Evolutionary conservation across 805 yeast species (phyloP).

Genomic region (Yamadazyma takamatsuzukensis): DNA sequence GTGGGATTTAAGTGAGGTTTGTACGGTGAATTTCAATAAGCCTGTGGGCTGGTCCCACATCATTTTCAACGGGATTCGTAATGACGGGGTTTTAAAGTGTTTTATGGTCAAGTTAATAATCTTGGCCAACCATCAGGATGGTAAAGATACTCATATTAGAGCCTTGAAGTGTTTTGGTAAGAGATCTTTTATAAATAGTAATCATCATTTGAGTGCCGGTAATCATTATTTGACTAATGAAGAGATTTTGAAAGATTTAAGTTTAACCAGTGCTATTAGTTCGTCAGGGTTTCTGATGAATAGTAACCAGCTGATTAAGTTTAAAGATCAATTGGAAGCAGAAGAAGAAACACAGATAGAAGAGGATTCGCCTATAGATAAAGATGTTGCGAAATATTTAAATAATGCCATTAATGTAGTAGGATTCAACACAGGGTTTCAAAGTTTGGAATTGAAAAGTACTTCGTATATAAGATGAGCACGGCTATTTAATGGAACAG

Average conservation of each 20-base stretch:
- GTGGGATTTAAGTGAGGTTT: conserved; percentile 70
- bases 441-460: conserved; percentile 33
- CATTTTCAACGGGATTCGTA: conserved; percentile 50
- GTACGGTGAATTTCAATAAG: conserved; percentile 52
- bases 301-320: conserved; percentile 10
- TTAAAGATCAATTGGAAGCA: conserved; percentile 5
- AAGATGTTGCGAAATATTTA: conserved; percentile 22
- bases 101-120: conserved; percentile 62
- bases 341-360: conserved; percentile 2
- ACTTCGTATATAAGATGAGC: conserved; percentile 33
- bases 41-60: conserved; percentile 81
- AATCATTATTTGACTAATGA: conserved; percentile 9
- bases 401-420: conserved; percentile 34
- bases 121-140: conserved; percentile 83
- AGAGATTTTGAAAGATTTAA: conserved; percentile 20
- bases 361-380: conserved; percentile 13
- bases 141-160: conserved; percentile 90
- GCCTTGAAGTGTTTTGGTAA: conserved; percentile 58
- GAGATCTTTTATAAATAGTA: conserved; percentile 16
- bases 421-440: conserved; percentile 42
- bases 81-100: conserved; percentile 59
- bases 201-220: background rate
- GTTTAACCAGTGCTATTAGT: conserved; percentile 22
- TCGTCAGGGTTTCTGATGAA: conserved; percentile 29
- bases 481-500: background rate